Base-by-base conservation (phyloP, 75 land plant genomes). In the Cryptomeria japonica region DNA sequence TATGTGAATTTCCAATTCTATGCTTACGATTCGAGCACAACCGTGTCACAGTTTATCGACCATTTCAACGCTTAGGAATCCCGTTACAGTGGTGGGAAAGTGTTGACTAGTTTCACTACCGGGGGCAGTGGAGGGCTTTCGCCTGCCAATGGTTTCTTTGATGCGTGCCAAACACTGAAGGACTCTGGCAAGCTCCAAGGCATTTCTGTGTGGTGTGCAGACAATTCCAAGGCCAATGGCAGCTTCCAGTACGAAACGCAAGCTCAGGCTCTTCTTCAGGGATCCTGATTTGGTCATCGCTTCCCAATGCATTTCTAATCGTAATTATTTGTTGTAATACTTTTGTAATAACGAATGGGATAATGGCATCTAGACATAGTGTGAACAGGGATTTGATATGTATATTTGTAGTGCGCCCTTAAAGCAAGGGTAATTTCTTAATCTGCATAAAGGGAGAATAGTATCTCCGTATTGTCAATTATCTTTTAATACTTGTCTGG, bases 1-100 rank as follows among this genome's bases (percentile, higher is more conserved):
- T 91, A 86, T 49, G 91, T 93, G 37, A 93, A 89, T 55, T 91
- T 90, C 88, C 89, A 92, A 44, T 92, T 92, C 86, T 91, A 92
- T 42, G 87, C 89, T 14, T 89, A 89, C 82, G 76, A 42, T 41
- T 18, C 49, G 3, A 37, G 36, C 79, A 91, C 88, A 11, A 89
- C 90, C 22, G 76, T 88, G 47, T 11, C 86, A 5, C 86, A 91
- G 11, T 91, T 87, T 84, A 56, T 93, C 34, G 16, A 25, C 9
- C 61, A 89, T 31, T 93, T 68, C 32, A 85, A 91, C 16, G 84
- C 53, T 2, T 87, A 87, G 89, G 75, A 75, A 0, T 47, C 88
- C 7, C 90, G 49, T n/a, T 93, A 91, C 58, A 61, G 9, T 2
- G 89, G 91, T 7, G 90, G 89, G 9, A 93, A 89, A 86, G 78